Evolutionary conservation across 1,139 yeast species (phyloP).

Genomic region (Hansenula sp.): DNA sequence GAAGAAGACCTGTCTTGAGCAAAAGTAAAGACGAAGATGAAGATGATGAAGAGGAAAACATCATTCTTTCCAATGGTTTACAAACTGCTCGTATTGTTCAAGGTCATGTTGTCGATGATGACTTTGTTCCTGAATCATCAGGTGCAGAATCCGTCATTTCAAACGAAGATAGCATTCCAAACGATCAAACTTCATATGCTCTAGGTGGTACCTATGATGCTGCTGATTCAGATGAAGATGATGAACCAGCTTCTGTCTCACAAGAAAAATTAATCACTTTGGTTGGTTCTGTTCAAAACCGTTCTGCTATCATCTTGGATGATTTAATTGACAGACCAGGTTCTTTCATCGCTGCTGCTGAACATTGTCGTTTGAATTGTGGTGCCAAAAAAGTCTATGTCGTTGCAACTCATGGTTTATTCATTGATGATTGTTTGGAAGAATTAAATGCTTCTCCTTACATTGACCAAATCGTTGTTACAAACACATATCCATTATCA

Average conservation of each 20-base stretch:
- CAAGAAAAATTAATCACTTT: slow-evolving; percentile 88
- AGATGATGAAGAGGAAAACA: slow-evolving; percentile 61
- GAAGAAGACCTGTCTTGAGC: slow-evolving; percentile 27
- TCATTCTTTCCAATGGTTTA: slow-evolving; percentile 70
- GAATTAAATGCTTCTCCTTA: slow-evolving; percentile 71
- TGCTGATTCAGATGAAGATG: slow-evolving; percentile 79
- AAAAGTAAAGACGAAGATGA: slow-evolving; percentile 39
- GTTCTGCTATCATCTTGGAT: slow-evolving; percentile 90
- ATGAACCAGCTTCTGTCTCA: slow-evolving; percentile 63
- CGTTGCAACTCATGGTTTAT: slow-evolving; percentile 93
- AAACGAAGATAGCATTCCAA: slow-evolving; percentile 14
- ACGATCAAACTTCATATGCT: slow-evolving; percentile 39
- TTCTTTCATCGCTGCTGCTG: slow-evolving; percentile 95
- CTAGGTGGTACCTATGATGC: slow-evolving; percentile 86
- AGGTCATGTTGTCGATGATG: slow-evolving; percentile 96
- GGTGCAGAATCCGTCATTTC: slow-evolving; percentile 20
- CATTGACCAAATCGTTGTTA: slow-evolving; percentile 84
- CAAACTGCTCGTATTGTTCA: slow-evolving; percentile 95
- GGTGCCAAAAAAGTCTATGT: slow-evolving; percentile 91
- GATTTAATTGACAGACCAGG: slow-evolving; percentile 97
- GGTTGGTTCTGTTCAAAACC: slow-evolving; percentile 91
- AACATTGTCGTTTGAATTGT: slow-evolving; percentile 89
- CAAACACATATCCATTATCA: slow-evolving; percentile 89
- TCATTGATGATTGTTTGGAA: slow-evolving; percentile 82
- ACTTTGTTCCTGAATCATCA: slow-evolving; percentile 40